phyloP scores from a whole-genome alignment of 805 yeast genomes.

The Cyberlindnera mississippiensis region DNA sequence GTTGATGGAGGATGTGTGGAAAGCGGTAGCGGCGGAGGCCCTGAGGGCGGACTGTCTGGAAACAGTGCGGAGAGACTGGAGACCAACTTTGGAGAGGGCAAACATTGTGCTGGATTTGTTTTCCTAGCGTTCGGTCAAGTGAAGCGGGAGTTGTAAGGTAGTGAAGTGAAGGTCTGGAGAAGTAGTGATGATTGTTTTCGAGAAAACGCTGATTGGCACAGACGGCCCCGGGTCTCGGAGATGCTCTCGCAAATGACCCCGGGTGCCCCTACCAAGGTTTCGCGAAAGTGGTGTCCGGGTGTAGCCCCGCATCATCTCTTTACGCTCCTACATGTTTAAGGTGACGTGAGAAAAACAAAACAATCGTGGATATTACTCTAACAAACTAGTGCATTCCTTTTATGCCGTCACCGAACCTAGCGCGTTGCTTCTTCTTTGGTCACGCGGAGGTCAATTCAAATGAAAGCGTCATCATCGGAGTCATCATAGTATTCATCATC shows the following conservation, averaged over 20 bases:
- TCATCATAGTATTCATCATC: conserved; percentile 85
- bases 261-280: conserved; percentile 4
- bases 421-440: background rate
- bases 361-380: background rate
- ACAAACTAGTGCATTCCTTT: background rate
- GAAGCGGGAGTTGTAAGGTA: conserved; percentile 1
- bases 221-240: conserved; percentile 16
- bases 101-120: conserved; percentile 3
- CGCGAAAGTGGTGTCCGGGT: background rate
- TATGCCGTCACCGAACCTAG: background rate
- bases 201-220: conserved; percentile 14
- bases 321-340: too few relatives aligned
- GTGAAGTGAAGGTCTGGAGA: conserved; percentile 6
- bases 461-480: conserved; percentile 31
- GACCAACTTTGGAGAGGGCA: conserved; percentile 12
- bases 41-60: conserved; percentile 6
- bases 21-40: conserved; percentile 6
- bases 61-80: conserved; percentile 9
- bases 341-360: too few relatives aligned
- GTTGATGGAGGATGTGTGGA: conserved; percentile 29
- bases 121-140: background rate
- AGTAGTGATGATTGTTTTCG: conserved; percentile 15
- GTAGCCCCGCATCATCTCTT: too few relatives aligned
- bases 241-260: conserved; percentile 2
- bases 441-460: conserved; percentile 4